Evolutionary conservation across 495 filamentous ascomycete genomes (phyloP).

Genomic region (Talaromyces borbonicus): DNA sequence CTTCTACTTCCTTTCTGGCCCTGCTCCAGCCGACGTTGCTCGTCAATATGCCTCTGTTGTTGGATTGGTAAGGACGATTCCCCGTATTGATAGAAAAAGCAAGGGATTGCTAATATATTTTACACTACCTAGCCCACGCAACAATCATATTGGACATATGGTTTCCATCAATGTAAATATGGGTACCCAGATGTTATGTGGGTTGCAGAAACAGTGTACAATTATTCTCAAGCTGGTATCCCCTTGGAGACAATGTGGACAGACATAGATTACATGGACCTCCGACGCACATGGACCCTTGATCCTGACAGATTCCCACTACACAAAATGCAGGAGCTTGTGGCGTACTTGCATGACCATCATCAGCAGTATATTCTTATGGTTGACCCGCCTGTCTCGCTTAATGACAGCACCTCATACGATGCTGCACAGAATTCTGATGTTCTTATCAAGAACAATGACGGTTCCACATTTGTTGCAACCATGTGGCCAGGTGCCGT

Average conservation of each 20-base stretch:
- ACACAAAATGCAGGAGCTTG: conserved; percentile 9
- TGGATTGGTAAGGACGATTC: conserved; percentile 18
- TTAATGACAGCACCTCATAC: conserved; percentile 11
- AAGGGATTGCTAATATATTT: no score
- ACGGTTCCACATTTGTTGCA: conserved; percentile 30
- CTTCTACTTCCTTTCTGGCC: conserved; percentile 45
- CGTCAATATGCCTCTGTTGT: conserved; percentile 34
- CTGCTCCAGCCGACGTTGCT: conserved; percentile 38
- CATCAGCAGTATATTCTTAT: conserved; percentile 16
- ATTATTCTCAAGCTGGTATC: conserved; percentile 38
- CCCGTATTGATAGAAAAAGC: no score
- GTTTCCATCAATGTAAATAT: conserved; percentile 49
- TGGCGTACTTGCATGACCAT: conserved; percentile 12
- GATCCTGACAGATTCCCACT: conserved; percentile 14
- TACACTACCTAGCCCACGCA: conserved; percentile 55
- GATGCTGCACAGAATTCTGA: conserved; percentile 1
- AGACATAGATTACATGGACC: conserved; percentile 19
- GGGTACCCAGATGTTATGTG: conserved; percentile 43
- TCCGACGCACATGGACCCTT: conserved; percentile 14
- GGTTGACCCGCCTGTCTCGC: conserved; percentile 37
- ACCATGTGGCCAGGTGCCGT: conserved; percentile 17
- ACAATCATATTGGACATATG: conserved; percentile 54
- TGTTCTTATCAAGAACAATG: conserved; percentile 11
- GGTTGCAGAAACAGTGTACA: conserved; percentile 39
- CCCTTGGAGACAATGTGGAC: conserved; percentile 55